A percentile compares a stretch with the other conserved stretches of the same genome.
Conservation (phyloP, 2,329 filamentous ascomycete species). For the Samsoniella hepiali region DNA sequence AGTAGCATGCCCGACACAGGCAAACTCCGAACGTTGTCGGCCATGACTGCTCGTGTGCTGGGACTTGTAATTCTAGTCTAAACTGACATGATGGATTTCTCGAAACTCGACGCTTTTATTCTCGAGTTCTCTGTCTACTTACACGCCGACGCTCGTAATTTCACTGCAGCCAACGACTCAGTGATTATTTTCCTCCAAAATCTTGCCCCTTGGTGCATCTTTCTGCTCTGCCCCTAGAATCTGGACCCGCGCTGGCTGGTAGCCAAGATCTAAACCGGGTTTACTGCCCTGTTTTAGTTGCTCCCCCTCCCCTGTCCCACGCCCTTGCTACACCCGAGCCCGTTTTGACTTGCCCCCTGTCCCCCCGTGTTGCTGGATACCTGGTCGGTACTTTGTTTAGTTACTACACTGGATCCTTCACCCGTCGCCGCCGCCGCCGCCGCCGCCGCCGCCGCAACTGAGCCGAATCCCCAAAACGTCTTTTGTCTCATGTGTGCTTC, state of each 20-base stretch:
- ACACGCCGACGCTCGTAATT: not conserved
- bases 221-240: not conserved
- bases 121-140: too few species aligned
- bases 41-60: too few species aligned
- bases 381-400: not conserved
- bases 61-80: too few species aligned
- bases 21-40: too few species aligned
- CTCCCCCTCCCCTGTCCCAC: not conserved
- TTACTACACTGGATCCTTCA: conserved; percentile 1
- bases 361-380: not conserved
- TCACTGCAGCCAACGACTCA: not conserved
- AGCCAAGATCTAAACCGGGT: not conserved
- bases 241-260: not conserved
- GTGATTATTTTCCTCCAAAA: conserved; percentile 4
- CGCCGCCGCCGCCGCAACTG: not conserved
- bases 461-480: not conserved
- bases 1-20: too few species aligned
- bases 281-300: conserved; percentile 7
- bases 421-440: not conserved
- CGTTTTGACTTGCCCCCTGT: not conserved
- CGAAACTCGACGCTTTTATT: too few species aligned
- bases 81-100: too few species aligned
- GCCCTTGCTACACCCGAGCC: not conserved
- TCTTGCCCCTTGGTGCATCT: not conserved
- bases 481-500: conserved; percentile 9